Conservation (phyloP, 2,329 filamentous ascomycete genomes). For the Paecilomyces sp. region DNA sequence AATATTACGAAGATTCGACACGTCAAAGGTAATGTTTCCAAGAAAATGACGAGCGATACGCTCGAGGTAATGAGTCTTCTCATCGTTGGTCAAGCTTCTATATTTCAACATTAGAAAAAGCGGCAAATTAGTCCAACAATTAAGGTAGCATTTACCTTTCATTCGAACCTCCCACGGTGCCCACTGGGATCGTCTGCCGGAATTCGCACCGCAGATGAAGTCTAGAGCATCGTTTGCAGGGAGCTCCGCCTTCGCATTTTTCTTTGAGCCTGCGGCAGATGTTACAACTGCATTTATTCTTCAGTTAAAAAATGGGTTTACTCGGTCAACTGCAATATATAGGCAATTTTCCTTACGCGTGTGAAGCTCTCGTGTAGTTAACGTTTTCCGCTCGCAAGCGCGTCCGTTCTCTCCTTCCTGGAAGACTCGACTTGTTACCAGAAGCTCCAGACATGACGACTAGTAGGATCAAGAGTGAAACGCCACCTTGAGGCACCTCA, state of each 20-base stretch:
- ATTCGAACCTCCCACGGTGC: constrained; percentile 11
- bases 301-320: not conserved
- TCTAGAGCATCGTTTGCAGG: constrained; percentile 47
- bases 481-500: not conserved
- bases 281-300: constrained; percentile 39
- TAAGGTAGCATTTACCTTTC: not conserved
- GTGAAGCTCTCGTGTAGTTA: constrained; percentile 33
- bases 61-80: constrained; percentile 38
- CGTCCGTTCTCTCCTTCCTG: constrained; percentile 15
- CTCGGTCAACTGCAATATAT: not conserved
- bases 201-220: constrained; percentile 47
- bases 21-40: constrained; percentile 38
- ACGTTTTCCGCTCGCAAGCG: constrained; percentile 33
- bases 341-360: constrained; percentile 24
- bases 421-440: not conserved
- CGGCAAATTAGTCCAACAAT: constrained; percentile 16
- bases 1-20: constrained; percentile 35
- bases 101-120: constrained; percentile 21
- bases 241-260: constrained; percentile 51
- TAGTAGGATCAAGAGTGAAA: not conserved
- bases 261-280: constrained; percentile 50
- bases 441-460: not conserved
- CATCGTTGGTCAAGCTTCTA: constrained; percentile 28
- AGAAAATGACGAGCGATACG: constrained; percentile 41
- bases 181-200: constrained; percentile 28